Base-by-base conservation (phyloP, 495 filamentous ascomycete genomes). In the Hypoxylon trugodes region DNA sequence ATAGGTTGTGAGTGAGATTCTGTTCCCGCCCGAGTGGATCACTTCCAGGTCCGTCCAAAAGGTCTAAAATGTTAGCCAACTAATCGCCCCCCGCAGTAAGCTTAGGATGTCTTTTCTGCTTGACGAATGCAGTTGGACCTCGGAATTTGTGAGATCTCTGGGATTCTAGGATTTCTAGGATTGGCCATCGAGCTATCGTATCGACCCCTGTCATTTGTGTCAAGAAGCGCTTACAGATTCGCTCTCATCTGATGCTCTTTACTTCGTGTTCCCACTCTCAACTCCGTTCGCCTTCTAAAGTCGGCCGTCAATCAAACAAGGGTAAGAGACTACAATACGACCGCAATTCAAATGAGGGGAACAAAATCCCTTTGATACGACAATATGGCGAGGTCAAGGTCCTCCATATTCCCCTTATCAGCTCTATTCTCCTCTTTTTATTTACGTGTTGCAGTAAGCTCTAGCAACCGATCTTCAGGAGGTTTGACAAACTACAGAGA, bases 201-300 rank as follows among this genome's bases (percentile, higher is more conserved):
- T 52, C 58, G n/a, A 56, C 36, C 57, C 52, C 33, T 62, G 50
- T 53, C 32, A 1, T 24, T 28, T 26, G 21, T 37, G 41, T n/a
- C 28, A 40, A 16, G 24, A 4, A 58, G 64, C 64, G 58, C 64
- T 67, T 67, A 62, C 45, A 66, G 43, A 48, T 58, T 33, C 22
- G 33, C 25, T 45, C 52, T 67, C 45, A 22, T 57, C 52, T 51
- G 46, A 42, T 43, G 30, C 48, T 54, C 55, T 45, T 66, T 43
- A 56, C 56, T 65, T 65, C 62, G 62, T 66, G 55, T 66, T 66
- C 54, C 50, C 55, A 56, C 42, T 13, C 43, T n/a, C n/a, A 42
- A 58, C 15, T 16, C 43, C 41, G 35, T 48, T 56, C 48, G 41
- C 21, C 46, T 46, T 19, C 38, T 47, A 40, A 30, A 47, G n/a